Base-by-base conservation (phyloP, 129 eudicot genomes). In the Centella asiatica region DNA sequence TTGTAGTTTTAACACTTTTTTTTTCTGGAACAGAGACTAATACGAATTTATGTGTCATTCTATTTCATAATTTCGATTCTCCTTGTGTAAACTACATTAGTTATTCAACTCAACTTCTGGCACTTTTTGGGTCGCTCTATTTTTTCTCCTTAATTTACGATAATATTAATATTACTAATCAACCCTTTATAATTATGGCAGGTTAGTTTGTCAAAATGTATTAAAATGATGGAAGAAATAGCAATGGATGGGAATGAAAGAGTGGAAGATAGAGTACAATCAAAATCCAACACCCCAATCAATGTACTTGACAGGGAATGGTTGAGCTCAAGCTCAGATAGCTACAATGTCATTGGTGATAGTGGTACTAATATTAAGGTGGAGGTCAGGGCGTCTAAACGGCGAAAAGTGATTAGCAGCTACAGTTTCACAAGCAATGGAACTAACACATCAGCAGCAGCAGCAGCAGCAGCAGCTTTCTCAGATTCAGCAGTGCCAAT, bases 201-300 rank as follows among this genome's bases (percentile, higher is more conserved):
- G 86, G 77, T 57, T 11, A 62, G 66, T 22, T 67, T 81, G 2
- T 23, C 52, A 17, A 56, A 34, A 37, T 76, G 86, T 67, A 66
- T 73, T 44, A 53, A 54, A 20, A 20, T 62, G 51, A 67, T 81
- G 77, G 74, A 81, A 69, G 80, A 76, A 2, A 27, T 76, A 7
- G 74, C 64, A 25, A 62, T 50, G 66, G 77, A 80, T 13, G 80
- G 75, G 18, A 71, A 72, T 39, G 81, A 71, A 53, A 71, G 73
- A 22, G 58, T 72, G 60, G 23, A 57, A 13, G 65, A 69, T 0
- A n/a, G 2, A 7, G 24, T 33, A 20, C 50, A 10, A 1, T 57
- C 69, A 2, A 51, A 70, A 60, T 57, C 76, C 13, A 62, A 48
- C 70, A 67, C 85, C 2, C 77, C 78, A 10, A 65, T 53, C 7